Conservation (phyloP, 2,329 filamentous ascomycete genomes). For the Aspergillus glaucus region DNA sequence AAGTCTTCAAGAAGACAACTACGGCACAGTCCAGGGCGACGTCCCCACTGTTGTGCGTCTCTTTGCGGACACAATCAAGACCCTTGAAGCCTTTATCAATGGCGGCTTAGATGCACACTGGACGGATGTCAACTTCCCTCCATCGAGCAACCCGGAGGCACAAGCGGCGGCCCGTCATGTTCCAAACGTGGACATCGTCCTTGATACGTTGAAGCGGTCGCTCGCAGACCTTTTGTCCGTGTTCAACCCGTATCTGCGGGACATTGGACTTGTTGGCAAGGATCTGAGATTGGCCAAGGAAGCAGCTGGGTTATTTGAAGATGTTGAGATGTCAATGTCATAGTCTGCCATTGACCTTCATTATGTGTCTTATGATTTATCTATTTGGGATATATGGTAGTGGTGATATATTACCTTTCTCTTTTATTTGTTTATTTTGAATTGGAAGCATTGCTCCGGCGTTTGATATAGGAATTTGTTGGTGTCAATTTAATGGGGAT, state of each 20-base stretch:
- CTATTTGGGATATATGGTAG: not conserved
- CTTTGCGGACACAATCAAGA: conserved; percentile 62
- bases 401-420: not conserved
- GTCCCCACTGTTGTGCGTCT: conserved; percentile 68
- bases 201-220: conserved; percentile 58
- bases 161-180: conserved; percentile 36
- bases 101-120: conserved; percentile 57
- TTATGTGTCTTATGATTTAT: conserved; percentile 2
- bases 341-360: conserved; percentile 9
- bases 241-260: conserved; percentile 68
- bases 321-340: conserved; percentile 15
- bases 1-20: conserved; percentile 73
- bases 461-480: not conserved
- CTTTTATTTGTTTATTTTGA: not conserved
- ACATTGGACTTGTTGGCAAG: conserved; percentile 61
- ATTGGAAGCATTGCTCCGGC: conserved; percentile 1
- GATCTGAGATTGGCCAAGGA: conserved; percentile 72
- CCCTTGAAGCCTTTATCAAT: conserved; percentile 61
- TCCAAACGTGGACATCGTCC: conserved; percentile 64
- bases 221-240: conserved; percentile 60
- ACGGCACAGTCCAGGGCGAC: conserved; percentile 78
- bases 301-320: conserved; percentile 38
- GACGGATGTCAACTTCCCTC: conserved; percentile 63
- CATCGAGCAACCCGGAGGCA: conserved; percentile 25
- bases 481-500: not conserved